A percentile compares a stretch with the other conserved stretches of the same genome.
Evolutionary conservation across 768 basidiomycete species (phyloP).

Genomic region (Pleurotus ostreatus): DNA sequence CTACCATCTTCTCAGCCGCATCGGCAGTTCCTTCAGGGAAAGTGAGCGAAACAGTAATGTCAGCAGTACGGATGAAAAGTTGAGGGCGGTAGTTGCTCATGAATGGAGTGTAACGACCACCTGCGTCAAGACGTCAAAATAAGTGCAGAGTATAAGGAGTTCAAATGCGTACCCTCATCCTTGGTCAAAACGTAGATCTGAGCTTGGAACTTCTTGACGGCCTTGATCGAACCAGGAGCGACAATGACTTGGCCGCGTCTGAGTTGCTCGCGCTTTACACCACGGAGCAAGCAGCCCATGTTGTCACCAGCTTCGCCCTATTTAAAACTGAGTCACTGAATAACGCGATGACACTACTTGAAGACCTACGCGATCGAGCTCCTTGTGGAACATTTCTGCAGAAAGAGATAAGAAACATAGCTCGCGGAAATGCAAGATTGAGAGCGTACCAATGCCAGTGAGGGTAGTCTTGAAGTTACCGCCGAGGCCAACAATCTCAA

Average conservation of each 20-base stretch:
- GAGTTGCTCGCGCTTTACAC: slow-evolving; percentile 95
- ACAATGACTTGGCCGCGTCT: slow-evolving; percentile 90
- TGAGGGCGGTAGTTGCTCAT: slow-evolving; percentile 93
- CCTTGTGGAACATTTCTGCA: slow-evolving; percentile 99
- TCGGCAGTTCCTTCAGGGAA: slow-evolving; percentile 86
- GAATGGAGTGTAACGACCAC: slow-evolving; percentile 89
- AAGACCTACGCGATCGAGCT: slow-evolving; percentile 83
- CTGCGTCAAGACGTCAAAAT: slow-evolving; percentile 21
- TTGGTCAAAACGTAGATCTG: slow-evolving; percentile 90
- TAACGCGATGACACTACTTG: neutral
- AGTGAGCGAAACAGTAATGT: slow-evolving; percentile 78
- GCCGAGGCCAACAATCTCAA: slow-evolving; percentile 90
- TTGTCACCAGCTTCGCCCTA: slow-evolving; percentile 98
- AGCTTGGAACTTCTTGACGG: slow-evolving; percentile 92
- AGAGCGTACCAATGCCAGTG: slow-evolving; percentile 79
- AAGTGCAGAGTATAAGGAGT: neutral
- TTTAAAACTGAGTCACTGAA: slow-evolving; percentile 2
- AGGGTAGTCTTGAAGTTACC: slow-evolving; percentile 82
- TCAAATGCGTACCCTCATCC: slow-evolving; percentile 59
- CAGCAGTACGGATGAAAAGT: slow-evolving; percentile 92
- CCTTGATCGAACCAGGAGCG: slow-evolving; percentile 86
- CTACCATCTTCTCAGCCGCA: slow-evolving; percentile 83
- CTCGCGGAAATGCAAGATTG: neutral
- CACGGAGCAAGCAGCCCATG: slow-evolving; percentile 96
- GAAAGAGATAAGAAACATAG: neutral